Evolutionary conservation across 2,329 filamentous ascomycete genomes (phyloP), one percentile per base, ranked within the genome.

Genomic region (Pseudocercospora fijiensis): DNA sequence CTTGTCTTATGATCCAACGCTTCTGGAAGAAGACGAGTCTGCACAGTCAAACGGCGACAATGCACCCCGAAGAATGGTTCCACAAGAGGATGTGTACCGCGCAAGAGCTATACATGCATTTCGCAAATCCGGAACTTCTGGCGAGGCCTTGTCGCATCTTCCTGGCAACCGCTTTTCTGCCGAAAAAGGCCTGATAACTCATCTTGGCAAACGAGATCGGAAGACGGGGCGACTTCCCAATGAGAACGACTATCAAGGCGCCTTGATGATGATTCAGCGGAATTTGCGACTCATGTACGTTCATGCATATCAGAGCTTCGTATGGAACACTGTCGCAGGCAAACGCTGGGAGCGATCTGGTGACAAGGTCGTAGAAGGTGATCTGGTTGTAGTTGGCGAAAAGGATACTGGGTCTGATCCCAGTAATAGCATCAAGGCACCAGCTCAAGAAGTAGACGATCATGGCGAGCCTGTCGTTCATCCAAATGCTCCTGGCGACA

Each of bases 221-320:
- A 77, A 75, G 60, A 74, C 72, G 4, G 83, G 82, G 28, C 80
- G 82, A 63, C 77, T 80, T 43, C 73, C 77, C 58, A 81, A 83
- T 22, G 78, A 79, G 43, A 84, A 83, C 49, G 94, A 99, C 77
- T 95, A 86, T 75, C 84, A 91, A 64, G 93, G 93, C 24, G 92
- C 95, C 0, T 78, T 99, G 58, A 85, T 89, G 73, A 84, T 85
- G 60, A 93, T 99, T 66, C 90, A 90, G 24, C 85, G 93, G 18
- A 91, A 90, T 56, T 82, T 98, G 71, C 86, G 92, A 49, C 86
- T 92, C 63, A 97, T 99, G 90, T 99, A 98, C 75, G 88, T 96
- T 16, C 95, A 99, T 76, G 94, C 95, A 4, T 98, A 97, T 78
- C 95, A 99, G 77, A 96, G 91, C 5, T 85, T 92, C 41, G 88